Percentiles rank a stretch among this genome's conserved stretches.
phyloP scores from a whole-genome alignment of 495 filamentous ascomycete species.

The Amorphotheca resinae region DNA sequence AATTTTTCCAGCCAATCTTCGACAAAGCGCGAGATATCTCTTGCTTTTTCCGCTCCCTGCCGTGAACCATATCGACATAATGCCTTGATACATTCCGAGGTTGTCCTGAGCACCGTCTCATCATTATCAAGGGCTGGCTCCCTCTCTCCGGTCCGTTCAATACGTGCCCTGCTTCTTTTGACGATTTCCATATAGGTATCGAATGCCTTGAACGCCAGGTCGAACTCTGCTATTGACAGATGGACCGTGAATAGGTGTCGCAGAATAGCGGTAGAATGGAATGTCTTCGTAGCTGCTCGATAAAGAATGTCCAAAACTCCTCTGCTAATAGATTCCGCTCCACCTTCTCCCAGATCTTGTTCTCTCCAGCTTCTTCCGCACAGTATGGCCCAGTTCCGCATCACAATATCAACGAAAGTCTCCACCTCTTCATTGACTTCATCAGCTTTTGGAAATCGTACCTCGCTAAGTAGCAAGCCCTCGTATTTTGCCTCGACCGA shows the following conservation, averaged over 20 bases:
- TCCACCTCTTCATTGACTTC: conserved; percentile 64
- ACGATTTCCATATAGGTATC: conserved; percentile 84
- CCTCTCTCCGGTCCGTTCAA: conserved; percentile 59
- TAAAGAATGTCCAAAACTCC: conserved; percentile 76
- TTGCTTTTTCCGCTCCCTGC: conserved; percentile 65
- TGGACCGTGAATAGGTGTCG: conserved; percentile 84
- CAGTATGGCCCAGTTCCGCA: conserved; percentile 72
- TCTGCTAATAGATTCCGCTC: conserved; percentile 55
- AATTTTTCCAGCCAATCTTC: conserved; percentile 49
- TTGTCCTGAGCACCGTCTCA: conserved; percentile 57
- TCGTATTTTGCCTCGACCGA: conserved; percentile 65
- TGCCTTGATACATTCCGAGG: conserved; percentile 62
- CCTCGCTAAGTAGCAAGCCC: conserved; percentile 55
- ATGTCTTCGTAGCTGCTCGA: conserved; percentile 79
- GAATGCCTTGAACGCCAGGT: conserved; percentile 74
- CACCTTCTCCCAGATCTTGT: conserved; percentile 65
- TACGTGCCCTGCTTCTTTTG: conserved; percentile 63
- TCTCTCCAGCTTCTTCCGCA: conserved; percentile 65
- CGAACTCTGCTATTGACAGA: conserved; percentile 71
- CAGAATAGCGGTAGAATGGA: conserved; percentile 79
- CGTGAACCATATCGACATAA: conserved; percentile 69
- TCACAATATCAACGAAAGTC: conserved; percentile 64
- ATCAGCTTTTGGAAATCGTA: conserved; percentile 71
- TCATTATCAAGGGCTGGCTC: conserved; percentile 70
- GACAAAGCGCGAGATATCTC: conserved; percentile 49